Conservation (phyloP, 129 eudicot species). For the Chrysanthemum makinoi region DNA sequence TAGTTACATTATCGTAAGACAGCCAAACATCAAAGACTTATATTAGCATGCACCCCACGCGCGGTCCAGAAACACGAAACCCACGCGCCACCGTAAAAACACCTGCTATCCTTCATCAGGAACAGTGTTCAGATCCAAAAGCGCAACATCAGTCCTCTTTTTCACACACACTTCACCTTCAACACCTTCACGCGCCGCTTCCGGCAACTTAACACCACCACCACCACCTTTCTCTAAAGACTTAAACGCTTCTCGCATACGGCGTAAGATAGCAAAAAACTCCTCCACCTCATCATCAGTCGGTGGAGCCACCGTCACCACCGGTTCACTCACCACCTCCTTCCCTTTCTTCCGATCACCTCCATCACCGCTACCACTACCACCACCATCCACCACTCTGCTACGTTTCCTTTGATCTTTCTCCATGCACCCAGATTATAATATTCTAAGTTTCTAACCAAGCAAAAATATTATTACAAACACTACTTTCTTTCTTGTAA, state of each 20-base stretch:
- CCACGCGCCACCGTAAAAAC: slow-evolving; percentile 29
- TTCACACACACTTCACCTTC: slow-evolving; percentile 2
- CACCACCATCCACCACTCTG: slow-evolving; percentile 30
- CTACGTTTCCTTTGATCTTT: slow-evolving; percentile 42
- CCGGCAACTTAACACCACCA: slow-evolving; percentile 14
- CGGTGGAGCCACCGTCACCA: slow-evolving; percentile 40
- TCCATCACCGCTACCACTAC: slow-evolving; percentile 18
- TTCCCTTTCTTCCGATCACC: slow-evolving; percentile 25
- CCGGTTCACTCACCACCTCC: slow-evolving; percentile 13
- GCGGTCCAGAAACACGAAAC: neutral
- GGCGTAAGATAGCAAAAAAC: slow-evolving; percentile 51
- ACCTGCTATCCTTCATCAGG: slow-evolving; percentile 31
- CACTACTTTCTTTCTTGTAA: neutral
- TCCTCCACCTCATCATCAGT: slow-evolving; percentile 65
- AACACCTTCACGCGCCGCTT: slow-evolving; percentile 22
- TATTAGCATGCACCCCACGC: neutral
- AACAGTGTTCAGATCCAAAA: slow-evolving; percentile 36
- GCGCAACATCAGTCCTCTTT: slow-evolving; percentile 10
- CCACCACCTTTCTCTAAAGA: slow-evolving; percentile 31
- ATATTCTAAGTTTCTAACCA: no score
- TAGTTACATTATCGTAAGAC: slow-evolving; percentile 29
- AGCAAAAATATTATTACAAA: no score
- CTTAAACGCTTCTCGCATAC: slow-evolving; percentile 47
- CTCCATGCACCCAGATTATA: slow-evolving; percentile 28
- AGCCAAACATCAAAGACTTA: slow-evolving; percentile 11